Evolutionary conservation across 75 land plant genomes (phyloP).

Genomic region (Pinus albicaulis): DNA sequence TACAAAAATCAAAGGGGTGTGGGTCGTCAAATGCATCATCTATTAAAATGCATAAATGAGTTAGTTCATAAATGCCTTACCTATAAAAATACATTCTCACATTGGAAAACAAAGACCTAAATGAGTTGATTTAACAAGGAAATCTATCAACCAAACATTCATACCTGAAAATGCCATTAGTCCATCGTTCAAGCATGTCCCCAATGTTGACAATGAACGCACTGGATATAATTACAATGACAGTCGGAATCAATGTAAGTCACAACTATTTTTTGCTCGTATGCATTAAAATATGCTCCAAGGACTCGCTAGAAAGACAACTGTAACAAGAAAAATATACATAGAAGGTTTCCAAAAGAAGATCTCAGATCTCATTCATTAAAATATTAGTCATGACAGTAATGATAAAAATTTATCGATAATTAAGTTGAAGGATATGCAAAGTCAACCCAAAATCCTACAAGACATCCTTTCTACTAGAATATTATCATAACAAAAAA

Average conservation of each 20-base stretch:
- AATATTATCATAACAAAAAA: too few relatives aligned
- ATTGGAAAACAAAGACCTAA: background rate
- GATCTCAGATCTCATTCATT: background rate
- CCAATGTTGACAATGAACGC: constrained; percentile 95
- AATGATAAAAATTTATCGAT: background rate
- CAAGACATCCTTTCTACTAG: too few relatives aligned
- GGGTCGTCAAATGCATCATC: too few relatives aligned
- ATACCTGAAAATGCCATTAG: constrained; percentile 91
- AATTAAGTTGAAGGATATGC: too few relatives aligned
- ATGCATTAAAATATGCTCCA: background rate
- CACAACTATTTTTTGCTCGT: background rate
- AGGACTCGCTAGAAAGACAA: background rate
- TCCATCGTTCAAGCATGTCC: constrained; percentile 99
- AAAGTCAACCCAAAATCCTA: too few relatives aligned
- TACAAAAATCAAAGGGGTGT: too few relatives aligned
- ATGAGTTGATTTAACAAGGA: background rate
- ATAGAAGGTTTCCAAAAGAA: background rate
- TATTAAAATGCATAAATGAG: too few relatives aligned
- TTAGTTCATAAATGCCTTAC: background rate
- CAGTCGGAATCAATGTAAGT: background rate
- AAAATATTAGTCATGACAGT: background rate
- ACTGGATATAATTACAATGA: constrained; percentile 30
- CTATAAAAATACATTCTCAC: background rate
- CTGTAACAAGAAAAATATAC: background rate
- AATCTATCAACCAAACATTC: background rate